Percentiles rank a stretch among this genome's conserved stretches.
These are phyloP conservation scores for Ophiostoma piceae DNA, from an alignment of 2,329 filamentous ascomycete species.

Conservation along the genomic window DNA sequence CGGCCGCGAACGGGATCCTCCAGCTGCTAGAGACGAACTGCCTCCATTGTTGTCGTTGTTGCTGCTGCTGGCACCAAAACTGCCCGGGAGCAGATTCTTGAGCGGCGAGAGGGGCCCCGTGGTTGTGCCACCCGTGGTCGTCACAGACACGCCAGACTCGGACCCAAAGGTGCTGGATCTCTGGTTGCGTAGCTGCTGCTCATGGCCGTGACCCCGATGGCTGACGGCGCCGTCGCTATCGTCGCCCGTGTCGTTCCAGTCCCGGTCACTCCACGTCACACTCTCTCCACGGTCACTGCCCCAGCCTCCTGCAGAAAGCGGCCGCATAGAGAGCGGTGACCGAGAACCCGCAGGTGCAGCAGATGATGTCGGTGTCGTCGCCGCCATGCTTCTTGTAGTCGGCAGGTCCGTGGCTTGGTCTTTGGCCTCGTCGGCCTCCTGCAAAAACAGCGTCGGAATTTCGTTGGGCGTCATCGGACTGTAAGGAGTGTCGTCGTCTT, in stretches of 20 bases:
- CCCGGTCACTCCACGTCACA: constrained; percentile 60
- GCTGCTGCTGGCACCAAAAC: neutral
- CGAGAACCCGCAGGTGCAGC: neutral
- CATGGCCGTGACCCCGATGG: neutral
- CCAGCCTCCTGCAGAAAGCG: constrained; percentile 22
- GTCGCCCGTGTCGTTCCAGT: constrained; percentile 53
- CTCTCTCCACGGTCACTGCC: constrained; percentile 44
- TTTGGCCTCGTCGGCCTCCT: constrained; percentile 2
- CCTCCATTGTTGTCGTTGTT: neutral
- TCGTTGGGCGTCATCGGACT: neutral
- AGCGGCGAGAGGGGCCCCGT: constrained; percentile 21
- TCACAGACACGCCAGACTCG: constrained; percentile 17
- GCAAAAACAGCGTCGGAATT: neutral
- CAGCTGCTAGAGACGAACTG: neutral
- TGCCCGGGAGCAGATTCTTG: neutral
- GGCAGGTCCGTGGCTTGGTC: constrained; percentile 20
- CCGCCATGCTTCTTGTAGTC: neutral
- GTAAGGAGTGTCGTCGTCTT: neutral
- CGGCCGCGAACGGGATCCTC: neutral
- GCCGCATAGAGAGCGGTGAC: neutral
- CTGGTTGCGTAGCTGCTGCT: constrained; percentile 11
- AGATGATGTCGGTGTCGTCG: neutral
- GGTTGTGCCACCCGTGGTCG: constrained; percentile 19
- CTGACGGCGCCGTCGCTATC: constrained; percentile 37
- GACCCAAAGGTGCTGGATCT: constrained; percentile 20